Conservation (phyloP, 2,329 filamentous ascomycete genomes). For the Trichoderma sp. region DNA sequence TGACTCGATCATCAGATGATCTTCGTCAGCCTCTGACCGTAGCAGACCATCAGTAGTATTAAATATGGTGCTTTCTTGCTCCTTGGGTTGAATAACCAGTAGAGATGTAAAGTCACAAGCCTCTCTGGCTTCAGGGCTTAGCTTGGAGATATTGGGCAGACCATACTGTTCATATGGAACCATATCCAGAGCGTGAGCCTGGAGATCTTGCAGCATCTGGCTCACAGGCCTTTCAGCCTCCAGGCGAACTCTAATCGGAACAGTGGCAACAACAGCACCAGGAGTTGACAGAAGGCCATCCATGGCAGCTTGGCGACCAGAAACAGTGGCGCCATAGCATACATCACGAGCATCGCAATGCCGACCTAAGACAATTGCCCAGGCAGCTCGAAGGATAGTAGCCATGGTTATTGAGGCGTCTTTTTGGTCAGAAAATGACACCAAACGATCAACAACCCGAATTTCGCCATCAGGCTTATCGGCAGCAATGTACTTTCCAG, state of each 20-base stretch:
- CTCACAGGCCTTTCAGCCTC: constrained; percentile 12
- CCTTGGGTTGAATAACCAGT: constrained; percentile 14
- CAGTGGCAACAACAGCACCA: constrained; percentile 23
- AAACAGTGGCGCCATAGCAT: constrained; percentile 14
- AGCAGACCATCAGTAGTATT: not conserved
- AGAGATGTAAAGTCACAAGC: constrained; percentile 12
- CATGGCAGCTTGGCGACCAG: constrained; percentile 21
- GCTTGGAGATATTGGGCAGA: constrained; percentile 24
- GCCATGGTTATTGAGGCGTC: constrained; percentile 8
- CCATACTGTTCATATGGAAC: constrained; percentile 28
- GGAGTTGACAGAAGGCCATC: constrained; percentile 19
- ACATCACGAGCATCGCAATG: not conserved
- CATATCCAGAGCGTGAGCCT: constrained; percentile 22
- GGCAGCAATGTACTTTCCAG: not conserved
- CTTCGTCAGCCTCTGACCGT: not conserved
- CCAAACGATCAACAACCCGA: not conserved
- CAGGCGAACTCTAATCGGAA: constrained; percentile 22
- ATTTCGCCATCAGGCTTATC: not conserved
- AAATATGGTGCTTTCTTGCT: not conserved
- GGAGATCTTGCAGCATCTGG: constrained; percentile 20
- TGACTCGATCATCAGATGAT: not conserved
- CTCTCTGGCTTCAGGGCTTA: constrained; percentile 18
- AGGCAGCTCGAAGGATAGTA: constrained; percentile 9
- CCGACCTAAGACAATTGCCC: constrained; percentile 9
- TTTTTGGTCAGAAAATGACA: not conserved